Evolutionary conservation across 192 early-diverging fungal species (phyloP).

Genomic region (Coemansia sp.): DNA sequence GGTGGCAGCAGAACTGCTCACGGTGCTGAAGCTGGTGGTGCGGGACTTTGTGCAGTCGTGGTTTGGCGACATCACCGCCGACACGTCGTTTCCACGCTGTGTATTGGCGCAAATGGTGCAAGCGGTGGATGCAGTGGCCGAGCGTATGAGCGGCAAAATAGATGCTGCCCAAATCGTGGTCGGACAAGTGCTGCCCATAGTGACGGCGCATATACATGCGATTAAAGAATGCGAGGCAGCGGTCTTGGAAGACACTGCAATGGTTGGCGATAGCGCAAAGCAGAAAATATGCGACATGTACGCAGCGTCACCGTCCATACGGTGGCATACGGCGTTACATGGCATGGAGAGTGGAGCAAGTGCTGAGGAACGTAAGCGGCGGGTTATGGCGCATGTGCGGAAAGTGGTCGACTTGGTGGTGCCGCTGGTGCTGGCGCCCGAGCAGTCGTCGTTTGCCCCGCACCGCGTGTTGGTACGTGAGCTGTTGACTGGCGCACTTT

Average conservation of each 20-base stretch:
- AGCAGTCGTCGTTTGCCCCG: conserved; percentile 59
- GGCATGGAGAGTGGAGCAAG: background rate
- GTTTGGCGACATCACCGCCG: conserved; percentile 48
- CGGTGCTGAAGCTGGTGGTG: conserved; percentile 30
- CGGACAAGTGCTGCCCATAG: conserved; percentile 63
- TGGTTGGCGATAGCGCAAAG: background rate
- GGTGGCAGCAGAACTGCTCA: conserved; percentile 5
- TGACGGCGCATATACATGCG: conserved; percentile 70
- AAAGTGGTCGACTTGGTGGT: conserved; percentile 61
- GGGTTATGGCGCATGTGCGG: conserved; percentile 66
- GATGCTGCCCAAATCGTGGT: conserved; percentile 67
- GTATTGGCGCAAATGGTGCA: conserved; percentile 31
- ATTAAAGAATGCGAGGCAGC: conserved; percentile 55
- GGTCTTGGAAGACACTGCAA: conserved; percentile 1
- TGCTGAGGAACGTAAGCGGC: conserved; percentile 1
- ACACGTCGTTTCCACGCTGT: conserved; percentile 43
- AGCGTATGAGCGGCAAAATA: conserved; percentile 22
- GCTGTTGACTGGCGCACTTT: conserved; percentile 65
- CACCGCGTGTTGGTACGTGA: conserved; percentile 72
- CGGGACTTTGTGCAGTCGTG: conserved; percentile 56
- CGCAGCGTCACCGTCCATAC: conserved; percentile 28
- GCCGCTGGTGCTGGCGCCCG: conserved; percentile 63
- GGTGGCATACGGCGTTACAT: conserved; percentile 21
- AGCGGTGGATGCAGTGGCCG: conserved; percentile 29
- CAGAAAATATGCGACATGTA: background rate